Conservation (phyloP, 1,139 yeast species). For the Yamadazyma diddensiae region DNA sequence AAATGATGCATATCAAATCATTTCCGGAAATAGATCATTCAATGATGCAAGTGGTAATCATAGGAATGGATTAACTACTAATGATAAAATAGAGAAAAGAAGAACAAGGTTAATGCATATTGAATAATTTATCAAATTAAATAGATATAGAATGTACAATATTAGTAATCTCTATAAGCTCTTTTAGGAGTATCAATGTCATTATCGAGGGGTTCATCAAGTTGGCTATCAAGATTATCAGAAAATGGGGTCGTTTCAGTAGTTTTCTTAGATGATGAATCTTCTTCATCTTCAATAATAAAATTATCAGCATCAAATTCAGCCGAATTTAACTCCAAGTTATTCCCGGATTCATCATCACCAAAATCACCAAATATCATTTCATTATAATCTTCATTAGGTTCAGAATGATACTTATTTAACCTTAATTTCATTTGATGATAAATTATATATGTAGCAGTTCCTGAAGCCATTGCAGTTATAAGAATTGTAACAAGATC, state of each 20-base stretch:
- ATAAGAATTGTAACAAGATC: constrained; percentile 62
- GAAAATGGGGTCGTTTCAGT: constrained; percentile 1
- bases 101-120: constrained; percentile 41
- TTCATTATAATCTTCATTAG: constrained; percentile 21
- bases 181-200: constrained; percentile 1
- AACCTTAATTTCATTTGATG: constrained; percentile 51
- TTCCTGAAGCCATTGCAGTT: constrained; percentile 54
- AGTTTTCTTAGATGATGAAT: not conserved
- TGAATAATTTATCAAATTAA: constrained; percentile 14
- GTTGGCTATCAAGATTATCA: not conserved
- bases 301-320: constrained; percentile 20
- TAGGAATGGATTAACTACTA: constrained; percentile 23
- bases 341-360: constrained; percentile 22
- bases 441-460: constrained; percentile 73
- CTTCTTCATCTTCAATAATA: constrained; percentile 31
- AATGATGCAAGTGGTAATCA: constrained; percentile 22
- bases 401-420: constrained; percentile 23
- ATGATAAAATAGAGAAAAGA: constrained; percentile 43
- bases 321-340: constrained; percentile 24
- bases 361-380: constrained; percentile 43
- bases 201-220: not conserved
- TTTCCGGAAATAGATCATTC: constrained; percentile 23
- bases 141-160: constrained; percentile 3
- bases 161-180: constrained; percentile 3
- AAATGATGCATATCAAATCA: constrained; percentile 27